Evolutionary conservation across 2,329 filamentous ascomycete species (phyloP).

Genomic region (Endoconidiophora polonica): DNA sequence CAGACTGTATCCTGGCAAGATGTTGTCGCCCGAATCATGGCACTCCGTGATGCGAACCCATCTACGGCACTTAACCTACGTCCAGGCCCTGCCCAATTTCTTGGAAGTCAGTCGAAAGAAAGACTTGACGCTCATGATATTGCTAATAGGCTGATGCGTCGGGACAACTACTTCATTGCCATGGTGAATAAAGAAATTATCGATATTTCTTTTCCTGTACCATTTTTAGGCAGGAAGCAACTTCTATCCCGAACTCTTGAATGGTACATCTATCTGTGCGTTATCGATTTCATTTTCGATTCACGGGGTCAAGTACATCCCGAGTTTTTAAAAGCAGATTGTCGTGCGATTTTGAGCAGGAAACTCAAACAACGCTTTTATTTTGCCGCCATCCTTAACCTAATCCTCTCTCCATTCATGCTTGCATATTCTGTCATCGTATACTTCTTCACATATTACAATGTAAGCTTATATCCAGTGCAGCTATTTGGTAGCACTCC

Average conservation of each 20-base stretch:
- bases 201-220: conserved; percentile 70
- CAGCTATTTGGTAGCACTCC: not conserved
- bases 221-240: conserved; percentile 62
- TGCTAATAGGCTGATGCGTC: conserved; percentile 88
- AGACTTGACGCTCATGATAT: conserved; percentile 93
- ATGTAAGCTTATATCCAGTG: conserved; percentile 34
- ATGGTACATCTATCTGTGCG: conserved; percentile 80
- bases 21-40: conserved; percentile 71
- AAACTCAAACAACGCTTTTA: conserved; percentile 63
- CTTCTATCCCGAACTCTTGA: conserved; percentile 80
- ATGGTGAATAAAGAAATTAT: conserved; percentile 94
- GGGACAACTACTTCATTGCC: conserved; percentile 92
- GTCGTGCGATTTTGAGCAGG: conserved; percentile 61
- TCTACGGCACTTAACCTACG: conserved; percentile 48
- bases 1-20: conserved; percentile 92
- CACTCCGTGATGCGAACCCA: conserved; percentile 70
- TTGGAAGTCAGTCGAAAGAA: conserved; percentile 80
- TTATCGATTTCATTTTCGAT: conserved; percentile 90
- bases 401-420: conserved; percentile 73
- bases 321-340: conserved; percentile 69
- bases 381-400: conserved; percentile 71
- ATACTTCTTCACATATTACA: conserved; percentile 91
- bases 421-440: conserved; percentile 74
- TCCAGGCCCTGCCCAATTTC: conserved; percentile 33
- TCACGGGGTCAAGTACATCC: conserved; percentile 73